phyloP scores from a whole-genome alignment of 352 stramenopile genomes.

The Elongisporangium anandrum region DNA sequence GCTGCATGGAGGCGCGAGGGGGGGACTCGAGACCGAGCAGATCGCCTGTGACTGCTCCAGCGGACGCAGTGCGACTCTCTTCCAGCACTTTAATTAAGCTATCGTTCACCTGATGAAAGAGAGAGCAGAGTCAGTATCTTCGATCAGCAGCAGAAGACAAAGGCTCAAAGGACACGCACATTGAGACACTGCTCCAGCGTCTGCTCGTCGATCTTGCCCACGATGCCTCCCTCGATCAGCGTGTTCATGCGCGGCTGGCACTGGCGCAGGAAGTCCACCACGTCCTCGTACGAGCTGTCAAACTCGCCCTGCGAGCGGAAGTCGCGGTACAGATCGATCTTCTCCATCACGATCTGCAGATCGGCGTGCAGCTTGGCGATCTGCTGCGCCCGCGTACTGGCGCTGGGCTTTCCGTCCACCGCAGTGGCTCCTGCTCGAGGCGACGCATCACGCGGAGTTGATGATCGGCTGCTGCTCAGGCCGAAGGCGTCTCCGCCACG shows the following conservation, averaged over 20 bases:
- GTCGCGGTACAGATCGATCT: conserved; percentile 49
- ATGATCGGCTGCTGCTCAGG: not conserved
- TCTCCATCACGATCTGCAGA: conserved; percentile 65
- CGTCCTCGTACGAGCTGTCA: conserved; percentile 55
- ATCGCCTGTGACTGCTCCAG: conserved; percentile 15
- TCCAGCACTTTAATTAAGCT: conserved; percentile 75
- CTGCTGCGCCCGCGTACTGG: conserved; percentile 49
- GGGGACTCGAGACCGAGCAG: conserved; percentile 68
- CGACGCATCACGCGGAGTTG: not conserved
- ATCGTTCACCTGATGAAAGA: conserved; percentile 60
- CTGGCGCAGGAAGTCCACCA: conserved; percentile 77
- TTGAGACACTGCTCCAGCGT: conserved; percentile 82
- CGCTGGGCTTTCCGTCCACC: not conserved
- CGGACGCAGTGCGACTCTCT: conserved; percentile 32
- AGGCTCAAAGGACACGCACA: conserved; percentile 20
- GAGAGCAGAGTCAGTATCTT: not conserved
- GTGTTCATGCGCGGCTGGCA: conserved; percentile 87
- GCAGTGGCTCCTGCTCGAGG: not conserved
- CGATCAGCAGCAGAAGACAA: not conserved
- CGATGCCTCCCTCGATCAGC: conserved; percentile 80
- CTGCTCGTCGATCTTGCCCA: conserved; percentile 79
- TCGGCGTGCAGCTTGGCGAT: conserved; percentile 68
- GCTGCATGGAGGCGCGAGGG: conserved; percentile 21
- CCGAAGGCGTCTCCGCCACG: not conserved
- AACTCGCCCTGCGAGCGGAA: conserved; percentile 23